Evolutionary conservation across 306 rosid genomes (phyloP), one percentile per base, ranked within the genome.

Genomic region (Trifolium subterraneum): DNA sequence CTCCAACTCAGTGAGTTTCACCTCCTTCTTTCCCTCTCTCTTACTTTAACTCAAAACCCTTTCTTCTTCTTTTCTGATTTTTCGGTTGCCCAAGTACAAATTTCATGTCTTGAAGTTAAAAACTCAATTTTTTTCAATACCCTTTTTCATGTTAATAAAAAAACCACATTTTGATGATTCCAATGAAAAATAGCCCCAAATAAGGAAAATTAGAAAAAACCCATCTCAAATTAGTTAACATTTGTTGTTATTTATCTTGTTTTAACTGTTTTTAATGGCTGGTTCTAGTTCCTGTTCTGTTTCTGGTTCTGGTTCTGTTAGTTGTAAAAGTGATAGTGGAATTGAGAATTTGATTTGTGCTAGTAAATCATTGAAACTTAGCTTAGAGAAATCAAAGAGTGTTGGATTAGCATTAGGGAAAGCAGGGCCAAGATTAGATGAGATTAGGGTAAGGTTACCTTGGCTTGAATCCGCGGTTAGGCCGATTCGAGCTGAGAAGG

Each of bases 401-500:
- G 31, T 95, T 62, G 96, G 92, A 51, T 90, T 78, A 73, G 90
- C 90, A 41, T 81, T 95, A 56, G 86, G 76, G 74, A 92, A 81
- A 81, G 89, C 99, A 15, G 98, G 99, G n/a, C 84, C 90, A 4
- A 82, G 98, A 73, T 78, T 90, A 54, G 96, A 82, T 52, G 99
- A 95, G 72, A 92, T 95, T 62, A 78, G 78, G 66, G 90, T 71
- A 22, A 83, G 97, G 70, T 64, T 95, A 10, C 99, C 98, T 18
- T 80, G 86, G 36, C 95, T 95, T 13, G 88, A 74, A 74, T 85
- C 98, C 0, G 92, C 99, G 1, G 98, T 95, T 16, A 83, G 99
- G 71, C 99, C 99, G 22, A 90, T 95, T 84, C 90, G 93, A 0
- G 98, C 97, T 4, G 90, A 92, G 25, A 82, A 83, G 82, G 98